Percentiles rank a stretch among this genome's conserved stretches.
Conservation (phyloP, 2,329 filamentous ascomycete species). For the Colletotrichum falcatum region DNA sequence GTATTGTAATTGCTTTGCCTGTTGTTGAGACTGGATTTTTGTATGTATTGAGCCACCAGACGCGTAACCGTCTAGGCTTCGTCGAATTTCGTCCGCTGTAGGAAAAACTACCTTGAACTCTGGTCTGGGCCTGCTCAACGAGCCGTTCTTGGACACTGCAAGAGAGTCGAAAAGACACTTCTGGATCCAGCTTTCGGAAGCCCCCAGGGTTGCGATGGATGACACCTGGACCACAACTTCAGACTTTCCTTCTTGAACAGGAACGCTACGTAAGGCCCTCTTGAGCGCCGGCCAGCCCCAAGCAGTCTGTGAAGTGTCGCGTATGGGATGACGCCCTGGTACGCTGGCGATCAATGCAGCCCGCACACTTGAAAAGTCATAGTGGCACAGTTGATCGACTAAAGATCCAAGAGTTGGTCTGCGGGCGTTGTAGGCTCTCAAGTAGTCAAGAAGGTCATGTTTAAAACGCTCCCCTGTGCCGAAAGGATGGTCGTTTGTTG, state of each 20-base stretch:
- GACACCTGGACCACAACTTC: conserved; percentile 77
- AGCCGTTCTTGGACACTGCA: conserved; percentile 47
- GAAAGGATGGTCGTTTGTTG: conserved; percentile 9
- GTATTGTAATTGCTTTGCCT: conserved; percentile 80
- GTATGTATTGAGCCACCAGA: conserved; percentile 87
- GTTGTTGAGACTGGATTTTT: conserved; percentile 76
- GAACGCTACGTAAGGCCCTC: conserved; percentile 67
- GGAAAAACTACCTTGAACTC: conserved; percentile 83
- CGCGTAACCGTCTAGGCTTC: conserved; percentile 80
- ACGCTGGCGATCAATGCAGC: conserved; percentile 84
- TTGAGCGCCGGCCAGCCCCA: conserved; percentile 83
- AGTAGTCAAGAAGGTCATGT: conserved; percentile 77
- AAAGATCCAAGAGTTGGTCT: conserved; percentile 67
- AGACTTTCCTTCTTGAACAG: conserved; percentile 54
- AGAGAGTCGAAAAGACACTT: conserved; percentile 70
- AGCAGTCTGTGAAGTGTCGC: conserved; percentile 62
- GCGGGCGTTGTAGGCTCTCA: conserved; percentile 74
- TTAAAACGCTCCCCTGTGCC: conserved; percentile 76
- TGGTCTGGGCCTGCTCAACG: conserved; percentile 50
- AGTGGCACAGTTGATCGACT: conserved; percentile 65
- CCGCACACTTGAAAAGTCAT: conserved; percentile 77
- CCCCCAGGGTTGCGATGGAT: conserved; percentile 83
- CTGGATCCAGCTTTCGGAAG: conserved; percentile 77
- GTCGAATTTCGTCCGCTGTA: conserved; percentile 80
- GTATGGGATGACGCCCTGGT: conserved; percentile 72